Evolutionary conservation across 331 rosid species (phyloP).

Genomic region (Quercus phellos): DNA sequence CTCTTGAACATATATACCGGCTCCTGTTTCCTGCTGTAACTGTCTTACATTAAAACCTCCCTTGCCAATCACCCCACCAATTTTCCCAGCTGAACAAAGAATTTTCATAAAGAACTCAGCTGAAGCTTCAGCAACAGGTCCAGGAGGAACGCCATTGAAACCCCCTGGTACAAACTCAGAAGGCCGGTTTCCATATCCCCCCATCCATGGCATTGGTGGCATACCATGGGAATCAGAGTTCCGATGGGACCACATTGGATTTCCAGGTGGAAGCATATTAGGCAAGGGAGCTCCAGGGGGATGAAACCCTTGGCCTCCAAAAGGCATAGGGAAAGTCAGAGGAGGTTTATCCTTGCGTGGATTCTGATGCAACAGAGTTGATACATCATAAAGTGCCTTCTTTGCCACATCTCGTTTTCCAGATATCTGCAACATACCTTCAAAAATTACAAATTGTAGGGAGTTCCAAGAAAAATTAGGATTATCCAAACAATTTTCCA

Average conservation of each 20-base stretch:
- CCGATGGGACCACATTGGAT: constrained; percentile 25
- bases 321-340: constrained; percentile 11
- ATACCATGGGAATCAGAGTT: constrained; percentile 10
- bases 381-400: constrained; percentile 33
- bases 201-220: constrained; percentile 20
- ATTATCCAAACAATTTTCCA: background rate
- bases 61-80: constrained; percentile 44
- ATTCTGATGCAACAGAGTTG: constrained; percentile 33
- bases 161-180: constrained; percentile 14
- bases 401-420: constrained; percentile 28
- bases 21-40: constrained; percentile 36
- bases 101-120: constrained; percentile 35
- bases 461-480: background rate
- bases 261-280: constrained; percentile 17
- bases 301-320: constrained; percentile 22
- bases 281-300: constrained; percentile 16
- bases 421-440: constrained; percentile 30
- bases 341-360: constrained; percentile 34
- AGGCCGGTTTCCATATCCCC: constrained; percentile 12
- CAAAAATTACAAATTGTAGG: constrained; percentile 1
- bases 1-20: constrained; percentile 32
- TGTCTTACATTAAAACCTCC: constrained; percentile 35
- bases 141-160: constrained; percentile 17
- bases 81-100: constrained; percentile 32
- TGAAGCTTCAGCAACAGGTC: constrained; percentile 18